Conservation (phyloP, 148 eudicot genomes). For the Cornus kousa region DNA sequence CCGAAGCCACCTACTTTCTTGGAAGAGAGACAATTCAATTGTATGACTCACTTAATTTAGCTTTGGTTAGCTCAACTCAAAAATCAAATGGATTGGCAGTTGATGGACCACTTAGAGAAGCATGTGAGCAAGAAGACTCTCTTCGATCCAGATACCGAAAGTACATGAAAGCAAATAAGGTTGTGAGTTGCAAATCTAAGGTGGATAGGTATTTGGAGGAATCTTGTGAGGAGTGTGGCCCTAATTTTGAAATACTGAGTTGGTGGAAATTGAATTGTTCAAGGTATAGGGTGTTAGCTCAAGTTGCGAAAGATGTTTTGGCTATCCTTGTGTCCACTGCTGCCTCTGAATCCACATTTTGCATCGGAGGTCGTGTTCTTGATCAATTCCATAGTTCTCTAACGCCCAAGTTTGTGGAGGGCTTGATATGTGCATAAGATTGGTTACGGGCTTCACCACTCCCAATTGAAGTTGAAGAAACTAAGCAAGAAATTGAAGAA, state of each 20-base stretch:
- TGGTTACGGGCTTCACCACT: constrained; percentile 2
- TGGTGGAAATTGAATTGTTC: constrained; percentile 13
- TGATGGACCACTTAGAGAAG: neutral
- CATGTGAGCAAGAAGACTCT: neutral
- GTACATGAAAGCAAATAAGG: neutral
- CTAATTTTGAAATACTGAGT: neutral
- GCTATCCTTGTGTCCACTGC: neutral
- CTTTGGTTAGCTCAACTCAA: neutral
- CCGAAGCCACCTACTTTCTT: too few relatives aligned
- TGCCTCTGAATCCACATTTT: neutral
- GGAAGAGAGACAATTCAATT: too few relatives aligned
- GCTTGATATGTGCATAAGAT: constrained; percentile 2
- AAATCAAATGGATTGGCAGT: neutral
- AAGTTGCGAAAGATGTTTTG: constrained; percentile 1
- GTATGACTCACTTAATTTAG: neutral
- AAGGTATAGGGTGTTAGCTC: constrained; percentile 1
- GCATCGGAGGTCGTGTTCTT: neutral
- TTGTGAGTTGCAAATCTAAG: neutral
- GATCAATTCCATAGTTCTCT: neutral
- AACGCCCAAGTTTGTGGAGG: neutral
- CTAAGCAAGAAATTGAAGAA: too few relatives aligned
- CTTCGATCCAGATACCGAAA: neutral
- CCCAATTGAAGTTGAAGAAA: too few relatives aligned
- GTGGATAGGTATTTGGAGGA: neutral
- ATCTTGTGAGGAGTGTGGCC: neutral